Evolutionary conservation across 2,329 filamentous ascomycete genomes (phyloP).

Genomic region (Trichoderma simmonsii): DNA sequence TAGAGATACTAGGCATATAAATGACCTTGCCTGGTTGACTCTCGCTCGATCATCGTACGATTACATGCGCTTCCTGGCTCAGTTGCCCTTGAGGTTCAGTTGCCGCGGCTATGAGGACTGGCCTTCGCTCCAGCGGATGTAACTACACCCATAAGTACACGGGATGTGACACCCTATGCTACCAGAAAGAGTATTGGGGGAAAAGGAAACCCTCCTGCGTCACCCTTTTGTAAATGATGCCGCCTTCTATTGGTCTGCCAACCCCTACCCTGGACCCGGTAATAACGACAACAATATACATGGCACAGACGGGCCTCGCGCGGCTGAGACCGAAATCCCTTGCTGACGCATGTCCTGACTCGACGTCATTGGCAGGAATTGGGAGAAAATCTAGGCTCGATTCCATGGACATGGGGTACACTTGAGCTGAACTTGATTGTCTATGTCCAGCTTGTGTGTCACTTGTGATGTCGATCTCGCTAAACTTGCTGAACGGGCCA

Average conservation of each 20-base stretch:
- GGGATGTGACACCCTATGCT: background rate
- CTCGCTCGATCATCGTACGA: background rate
- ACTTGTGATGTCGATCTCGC: background rate
- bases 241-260: background rate
- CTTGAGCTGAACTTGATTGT: background rate
- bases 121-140: background rate
- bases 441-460: background rate
- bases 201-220: constrained; percentile 2
- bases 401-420: background rate
- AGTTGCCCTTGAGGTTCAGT: background rate
- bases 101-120: background rate
- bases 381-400: background rate
- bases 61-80: background rate
- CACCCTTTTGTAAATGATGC: background rate
- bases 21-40: background rate
- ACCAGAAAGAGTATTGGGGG: background rate
- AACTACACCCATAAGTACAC: background rate
- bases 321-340: constrained; percentile 1
- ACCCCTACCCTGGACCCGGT: background rate
- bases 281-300: constrained; percentile 2
- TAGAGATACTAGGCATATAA: background rate
- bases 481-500: background rate
- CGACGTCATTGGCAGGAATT: background rate
- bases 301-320: background rate
- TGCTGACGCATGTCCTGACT: background rate